Evolutionary conservation across 768 basidiomycete genomes (phyloP).

Genomic region (Asterophora parasitica): DNA sequence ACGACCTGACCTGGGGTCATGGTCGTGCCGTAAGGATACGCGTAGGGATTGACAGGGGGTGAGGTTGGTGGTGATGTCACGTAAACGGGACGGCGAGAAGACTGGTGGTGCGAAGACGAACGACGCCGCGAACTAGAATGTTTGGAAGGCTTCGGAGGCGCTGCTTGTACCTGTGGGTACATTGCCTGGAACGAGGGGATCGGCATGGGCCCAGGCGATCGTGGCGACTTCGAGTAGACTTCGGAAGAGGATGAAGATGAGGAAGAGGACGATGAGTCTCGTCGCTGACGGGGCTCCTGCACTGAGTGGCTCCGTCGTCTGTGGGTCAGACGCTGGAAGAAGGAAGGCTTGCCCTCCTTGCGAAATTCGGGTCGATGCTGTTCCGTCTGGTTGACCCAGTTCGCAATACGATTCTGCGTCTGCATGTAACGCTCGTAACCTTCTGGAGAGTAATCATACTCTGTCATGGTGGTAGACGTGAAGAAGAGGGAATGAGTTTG

Average conservation of each 20-base stretch:
- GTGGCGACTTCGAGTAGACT: neutral
- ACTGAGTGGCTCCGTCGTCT: slow-evolving; percentile 1
- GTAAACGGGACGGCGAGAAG: slow-evolving; percentile 6
- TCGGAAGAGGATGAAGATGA: slow-evolving; percentile 10
- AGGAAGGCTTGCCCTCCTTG: slow-evolving; percentile 2
- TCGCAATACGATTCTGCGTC: slow-evolving; percentile 42
- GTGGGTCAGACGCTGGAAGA: slow-evolving; percentile 6
- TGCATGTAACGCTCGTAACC: slow-evolving; percentile 45
- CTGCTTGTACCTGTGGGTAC: slow-evolving; percentile 6
- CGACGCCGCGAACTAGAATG: slow-evolving; percentile 4
- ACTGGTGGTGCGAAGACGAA: slow-evolving; percentile 4
- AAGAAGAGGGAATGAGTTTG: neutral
- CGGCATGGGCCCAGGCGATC: slow-evolving; percentile 12
- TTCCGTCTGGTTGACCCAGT: slow-evolving; percentile 49
- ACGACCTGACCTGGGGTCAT: neutral
- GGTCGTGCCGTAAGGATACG: slow-evolving; percentile 1
- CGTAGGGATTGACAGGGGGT: slow-evolving; percentile 2
- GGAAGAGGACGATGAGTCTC: slow-evolving; percentile 7
- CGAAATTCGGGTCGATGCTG: slow-evolving; percentile 29
- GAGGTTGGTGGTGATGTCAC: slow-evolving; percentile 1
- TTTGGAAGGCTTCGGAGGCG: slow-evolving; percentile 1
- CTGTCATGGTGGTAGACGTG: slow-evolving; percentile 36
- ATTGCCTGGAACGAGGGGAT: slow-evolving; percentile 1
- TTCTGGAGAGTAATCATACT: slow-evolving; percentile 58
- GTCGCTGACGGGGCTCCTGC: slow-evolving; percentile 4